These are phyloP conservation scores for Penicillium sp. DNA, from an alignment of 2,329 filamentous ascomycete species.

Conservation along the genomic window DNA sequence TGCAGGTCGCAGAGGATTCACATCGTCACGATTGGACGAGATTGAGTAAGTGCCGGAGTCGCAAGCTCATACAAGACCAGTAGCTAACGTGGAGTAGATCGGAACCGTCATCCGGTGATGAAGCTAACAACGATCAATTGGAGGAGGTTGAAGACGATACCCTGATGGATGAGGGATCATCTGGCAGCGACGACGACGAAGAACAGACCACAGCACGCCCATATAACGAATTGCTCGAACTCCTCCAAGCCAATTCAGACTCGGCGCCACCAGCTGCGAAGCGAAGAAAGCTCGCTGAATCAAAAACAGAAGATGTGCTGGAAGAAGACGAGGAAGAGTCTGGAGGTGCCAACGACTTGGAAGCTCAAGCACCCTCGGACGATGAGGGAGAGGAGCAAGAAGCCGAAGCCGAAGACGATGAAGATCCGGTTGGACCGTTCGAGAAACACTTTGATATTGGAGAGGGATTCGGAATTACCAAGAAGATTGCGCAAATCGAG, in stretches of 20 bases:
- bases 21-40: slow-evolving; percentile 41
- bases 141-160: slow-evolving; percentile 49
- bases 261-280: slow-evolving; percentile 50
- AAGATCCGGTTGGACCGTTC: slow-evolving; percentile 68
- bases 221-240: slow-evolving; percentile 59
- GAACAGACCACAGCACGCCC: slow-evolving; percentile 39
- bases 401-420: slow-evolving; percentile 24
- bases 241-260: slow-evolving; percentile 49
- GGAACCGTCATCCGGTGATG: slow-evolving; percentile 29
- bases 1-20: slow-evolving; percentile 32
- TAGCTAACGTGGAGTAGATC: slow-evolving; percentile 23
- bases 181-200: slow-evolving; percentile 46
- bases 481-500: slow-evolving; percentile 49
- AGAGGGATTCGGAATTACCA: slow-evolving; percentile 61
- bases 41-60: slow-evolving; percentile 32
- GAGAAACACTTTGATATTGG: slow-evolving; percentile 74
- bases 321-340: slow-evolving; percentile 27
- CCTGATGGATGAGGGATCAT: slow-evolving; percentile 35
- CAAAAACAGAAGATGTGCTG: slow-evolving; percentile 23
- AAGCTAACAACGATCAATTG: slow-evolving; percentile 41
- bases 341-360: slow-evolving; percentile 44
- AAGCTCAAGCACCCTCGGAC: slow-evolving; percentile 51
- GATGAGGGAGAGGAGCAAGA: slow-evolving; percentile 40
- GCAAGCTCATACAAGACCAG: not conserved
- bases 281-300: slow-evolving; percentile 52